phyloP scores from a whole-genome alignment of 2,329 filamentous ascomycete species.

The Calonectria pseudoreteaudii region DNA sequence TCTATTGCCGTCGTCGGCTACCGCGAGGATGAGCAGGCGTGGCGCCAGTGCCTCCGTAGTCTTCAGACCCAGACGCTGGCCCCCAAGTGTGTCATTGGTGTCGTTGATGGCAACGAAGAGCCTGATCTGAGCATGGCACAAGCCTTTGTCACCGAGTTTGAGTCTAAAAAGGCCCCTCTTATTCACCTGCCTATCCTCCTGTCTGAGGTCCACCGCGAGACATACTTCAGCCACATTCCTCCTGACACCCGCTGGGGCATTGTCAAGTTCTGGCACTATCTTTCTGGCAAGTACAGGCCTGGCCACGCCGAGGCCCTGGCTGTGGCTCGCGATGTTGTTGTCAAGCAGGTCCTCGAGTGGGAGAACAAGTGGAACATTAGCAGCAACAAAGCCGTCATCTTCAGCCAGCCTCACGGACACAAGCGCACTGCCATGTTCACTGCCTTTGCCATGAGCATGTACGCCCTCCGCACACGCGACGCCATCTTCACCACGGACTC shows the following conservation, averaged over 20 bases:
- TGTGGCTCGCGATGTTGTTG: constrained; percentile 8
- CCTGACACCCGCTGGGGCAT: constrained; percentile 8
- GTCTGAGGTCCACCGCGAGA: constrained; percentile 24
- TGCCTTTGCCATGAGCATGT: constrained; percentile 27
- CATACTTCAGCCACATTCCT: constrained; percentile 22
- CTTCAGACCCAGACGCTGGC: constrained; percentile 23
- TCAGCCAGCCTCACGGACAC: constrained; percentile 15
- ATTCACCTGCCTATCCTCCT: constrained; percentile 30
- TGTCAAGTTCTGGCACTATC: constrained; percentile 22
- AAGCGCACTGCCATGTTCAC: constrained; percentile 30
- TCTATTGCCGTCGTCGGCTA: constrained; percentile 31
- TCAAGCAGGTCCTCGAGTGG: constrained; percentile 24
- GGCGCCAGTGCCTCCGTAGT: constrained; percentile 27
- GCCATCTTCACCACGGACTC: constrained; percentile 29
- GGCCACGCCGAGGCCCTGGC: constrained; percentile 18
- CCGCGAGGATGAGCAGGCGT: constrained; percentile 28
- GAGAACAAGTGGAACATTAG: constrained; percentile 28
- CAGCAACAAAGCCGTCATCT: constrained; percentile 11
- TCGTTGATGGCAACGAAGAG: constrained; percentile 28
- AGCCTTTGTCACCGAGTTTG: constrained; percentile 23
- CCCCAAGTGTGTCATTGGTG: constrained; percentile 27
- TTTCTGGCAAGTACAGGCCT: constrained; percentile 18
- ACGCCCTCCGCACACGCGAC: constrained; percentile 19
- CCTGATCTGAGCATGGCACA: constrained; percentile 27
- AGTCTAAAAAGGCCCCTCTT: constrained; percentile 21